Base-by-base conservation (phyloP, 176 grass and related monocot genomes). In the Zoysia japonica region DNA sequence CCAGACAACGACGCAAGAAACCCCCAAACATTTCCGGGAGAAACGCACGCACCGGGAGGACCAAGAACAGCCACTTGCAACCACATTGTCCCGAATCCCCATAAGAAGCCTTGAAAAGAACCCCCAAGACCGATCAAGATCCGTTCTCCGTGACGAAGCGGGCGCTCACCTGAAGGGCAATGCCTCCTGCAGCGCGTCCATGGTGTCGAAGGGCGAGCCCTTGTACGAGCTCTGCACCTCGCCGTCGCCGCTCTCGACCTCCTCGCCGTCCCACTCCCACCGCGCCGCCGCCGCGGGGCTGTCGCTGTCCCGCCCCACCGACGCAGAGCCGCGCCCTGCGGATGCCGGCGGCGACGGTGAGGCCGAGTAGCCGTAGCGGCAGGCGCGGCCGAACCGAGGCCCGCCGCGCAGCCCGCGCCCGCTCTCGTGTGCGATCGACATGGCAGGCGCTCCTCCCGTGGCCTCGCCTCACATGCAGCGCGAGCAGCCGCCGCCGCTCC, bases 131-230 rank as follows among this genome's bases (percentile, higher is more conserved):
- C 28, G 67, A 80, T 83, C 81, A 85, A 83, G 62, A 88, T 75
- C 57, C 80, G 42, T 52, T 74, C 70, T 9, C 50, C 8, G 6
- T 5, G 74, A 68, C 14, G 79, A 67, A 48, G 64, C 15, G 52
- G 36, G 74, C 0, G 74, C 60, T 81, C 76, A 97, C 94, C 94
- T 97, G 65, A 88, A 80, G 79, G 91, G 84, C 36, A 93, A 89
- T n/a, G 91, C 92, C 72, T 97, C 94, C 82, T 97, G 86, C 20
- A 97, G 82, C 70, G 84, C 84, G 70, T 97, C 94, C 94, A 97
- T 91, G 76, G 91, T 91, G 68, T 97, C 94, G 75, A 97, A 79
- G 20, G 94, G 89, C 11, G 77, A 68, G 49, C 91, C 91, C 86
- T 84, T 97, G 70, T 83, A 91, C 19, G 89, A 87, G 79, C 94